Percentiles rank a stretch among this genome's conserved stretches.
phyloP scores from a whole-genome alignment of 2,329 filamentous ascomycete species.

The Elsinoe perseae region DNA sequence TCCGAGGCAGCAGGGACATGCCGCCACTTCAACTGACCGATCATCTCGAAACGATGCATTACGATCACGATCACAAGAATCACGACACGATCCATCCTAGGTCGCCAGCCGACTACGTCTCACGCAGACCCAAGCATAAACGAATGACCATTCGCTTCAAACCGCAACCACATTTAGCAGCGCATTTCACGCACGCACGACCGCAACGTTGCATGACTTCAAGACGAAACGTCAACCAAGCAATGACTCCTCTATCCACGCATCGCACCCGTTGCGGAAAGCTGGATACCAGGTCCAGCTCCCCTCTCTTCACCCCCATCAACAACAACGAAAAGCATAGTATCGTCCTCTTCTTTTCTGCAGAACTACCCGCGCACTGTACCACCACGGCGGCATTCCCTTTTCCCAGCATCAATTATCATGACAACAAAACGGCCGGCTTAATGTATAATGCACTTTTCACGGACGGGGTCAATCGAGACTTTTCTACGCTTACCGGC shows the following conservation, averaged over 20 bases:
- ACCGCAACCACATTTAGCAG: not conserved
- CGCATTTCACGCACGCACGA: not conserved
- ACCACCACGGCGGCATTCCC: not conserved
- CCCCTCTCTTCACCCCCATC: not conserved
- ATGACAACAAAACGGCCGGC: constrained; percentile 4
- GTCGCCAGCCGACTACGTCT: not conserved
- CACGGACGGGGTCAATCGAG: not conserved
- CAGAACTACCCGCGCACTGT: not conserved
- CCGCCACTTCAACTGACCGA: not conserved
- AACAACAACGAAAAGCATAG: not conserved
- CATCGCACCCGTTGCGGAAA: not conserved
- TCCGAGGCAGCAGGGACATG: not conserved
- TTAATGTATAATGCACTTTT: constrained; percentile 9
- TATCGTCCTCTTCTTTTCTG: not conserved
- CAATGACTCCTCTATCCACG: not conserved
- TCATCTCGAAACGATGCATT: not conserved
- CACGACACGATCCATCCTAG: not conserved
- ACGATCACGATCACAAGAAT: not conserved
- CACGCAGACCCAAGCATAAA: not conserved
- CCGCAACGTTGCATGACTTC: not conserved
- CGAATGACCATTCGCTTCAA: constrained; percentile 2
- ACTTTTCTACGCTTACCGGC: not conserved
- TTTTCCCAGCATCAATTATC: not conserved
- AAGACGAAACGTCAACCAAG: not conserved
- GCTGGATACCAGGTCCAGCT: constrained; percentile 6